Percentiles rank a stretch among this genome's conserved stretches.
Evolutionary conservation across 805 yeast species (phyloP).

Genomic region (Pichia manshurica): DNA sequence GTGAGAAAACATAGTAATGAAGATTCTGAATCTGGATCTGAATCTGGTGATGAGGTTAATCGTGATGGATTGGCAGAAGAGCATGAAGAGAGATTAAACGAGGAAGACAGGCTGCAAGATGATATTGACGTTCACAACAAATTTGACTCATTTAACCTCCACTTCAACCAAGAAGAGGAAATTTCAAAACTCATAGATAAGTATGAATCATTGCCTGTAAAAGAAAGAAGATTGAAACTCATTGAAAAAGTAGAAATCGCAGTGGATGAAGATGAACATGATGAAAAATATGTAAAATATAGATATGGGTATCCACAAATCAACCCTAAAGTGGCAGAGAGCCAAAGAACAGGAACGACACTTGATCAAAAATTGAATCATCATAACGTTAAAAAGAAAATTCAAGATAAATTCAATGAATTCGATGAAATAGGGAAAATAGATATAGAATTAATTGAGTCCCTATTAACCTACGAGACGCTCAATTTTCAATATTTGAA

Average conservation of each 20-base stretch:
- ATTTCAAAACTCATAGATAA: conserved; percentile 30
- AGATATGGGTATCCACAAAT: conserved; percentile 26
- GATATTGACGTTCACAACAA: conserved; percentile 24
- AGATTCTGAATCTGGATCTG: conserved; percentile 26
- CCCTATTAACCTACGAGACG: conserved; percentile 71
- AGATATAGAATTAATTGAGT: conserved; percentile 52
- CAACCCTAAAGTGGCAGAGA: conserved; percentile 1
- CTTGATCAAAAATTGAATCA: conserved; percentile 19
- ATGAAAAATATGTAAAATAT: conserved; percentile 28
- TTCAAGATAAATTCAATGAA: conserved; percentile 32
- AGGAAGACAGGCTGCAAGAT: conserved; percentile 36
- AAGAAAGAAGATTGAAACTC: conserved; percentile 8
- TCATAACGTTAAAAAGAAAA: conserved; percentile 44
- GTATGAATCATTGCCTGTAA: conserved; percentile 21
- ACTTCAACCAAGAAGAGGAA: conserved; percentile 52
- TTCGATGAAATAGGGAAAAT: conserved; percentile 30
- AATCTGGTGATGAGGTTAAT: conserved; percentile 17
- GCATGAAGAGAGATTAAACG: conserved; percentile 24
- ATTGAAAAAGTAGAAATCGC: conserved; percentile 20
- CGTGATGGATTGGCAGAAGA: conserved; percentile 13
- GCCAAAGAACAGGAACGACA: conserved; percentile 11
- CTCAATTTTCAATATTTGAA: conserved; percentile 48
- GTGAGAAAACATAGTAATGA: conserved; percentile 20
- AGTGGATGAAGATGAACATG: conserved; percentile 9
- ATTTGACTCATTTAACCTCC: conserved; percentile 70